Evolutionary conservation across 2,329 filamentous ascomycete species (phyloP).

Genomic region (Chaetoscypha palmicola): DNA sequence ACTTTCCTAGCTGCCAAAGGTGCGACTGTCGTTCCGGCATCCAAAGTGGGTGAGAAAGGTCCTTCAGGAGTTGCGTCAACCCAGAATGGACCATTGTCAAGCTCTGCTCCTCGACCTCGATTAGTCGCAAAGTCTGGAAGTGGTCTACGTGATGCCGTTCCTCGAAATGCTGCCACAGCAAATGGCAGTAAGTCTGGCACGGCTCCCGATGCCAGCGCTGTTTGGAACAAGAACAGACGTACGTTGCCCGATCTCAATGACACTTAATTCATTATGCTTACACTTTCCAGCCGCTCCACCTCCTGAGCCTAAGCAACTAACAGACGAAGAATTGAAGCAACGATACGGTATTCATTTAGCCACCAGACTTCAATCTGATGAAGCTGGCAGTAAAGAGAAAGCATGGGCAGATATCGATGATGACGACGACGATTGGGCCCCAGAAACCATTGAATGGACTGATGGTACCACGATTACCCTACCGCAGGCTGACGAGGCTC

Average conservation of each 20-base stretch:
- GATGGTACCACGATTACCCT: conserved; percentile 79
- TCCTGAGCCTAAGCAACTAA: conserved; percentile 72
- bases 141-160: conserved; percentile 47
- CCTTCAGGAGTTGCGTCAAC: conserved; percentile 38
- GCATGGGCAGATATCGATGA: conserved; percentile 91
- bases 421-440: conserved; percentile 81
- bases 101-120: conserved; percentile 56
- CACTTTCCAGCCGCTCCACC: conserved; percentile 48
- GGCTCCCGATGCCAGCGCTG: conserved; percentile 64
- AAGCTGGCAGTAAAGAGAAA: conserved; percentile 63
- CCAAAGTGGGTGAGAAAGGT: conserved; percentile 47
- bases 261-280: conserved; percentile 9
- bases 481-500: conserved; percentile 51
- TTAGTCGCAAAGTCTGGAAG: conserved; percentile 69
- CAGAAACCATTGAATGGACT: conserved; percentile 80
- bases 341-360: conserved; percentile 84
- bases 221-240: conserved; percentile 89
- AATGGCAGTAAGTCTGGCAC: conserved; percentile 53
- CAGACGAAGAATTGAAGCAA: conserved; percentile 76
- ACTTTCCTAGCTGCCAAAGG: conserved; percentile 72
- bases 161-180: conserved; percentile 33
- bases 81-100: conserved; percentile 39
- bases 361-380: conserved; percentile 68
- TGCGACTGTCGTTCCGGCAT: conserved; percentile 35
- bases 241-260: conserved; percentile 33